These are phyloP conservation scores for Citropsis articulata DNA, from an alignment of 345 rosid species.

Conservation along the genomic window DNA sequence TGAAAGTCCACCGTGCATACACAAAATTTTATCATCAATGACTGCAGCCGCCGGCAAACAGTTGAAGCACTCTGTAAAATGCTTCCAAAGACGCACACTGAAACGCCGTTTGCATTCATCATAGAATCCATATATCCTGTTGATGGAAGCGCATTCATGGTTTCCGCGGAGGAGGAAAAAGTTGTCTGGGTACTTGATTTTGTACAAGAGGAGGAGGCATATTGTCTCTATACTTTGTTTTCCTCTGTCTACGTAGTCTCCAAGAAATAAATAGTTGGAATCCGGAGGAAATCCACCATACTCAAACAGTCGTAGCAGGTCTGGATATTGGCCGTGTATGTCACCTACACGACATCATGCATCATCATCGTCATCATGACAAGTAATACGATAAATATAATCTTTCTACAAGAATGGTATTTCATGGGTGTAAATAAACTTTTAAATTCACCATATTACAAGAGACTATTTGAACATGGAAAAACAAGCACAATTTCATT, in stretches of 20 bases:
- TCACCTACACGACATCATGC: slow-evolving; percentile 31
- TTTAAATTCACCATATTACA: neutral
- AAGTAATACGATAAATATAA: no score
- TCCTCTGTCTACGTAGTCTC: slow-evolving; percentile 57
- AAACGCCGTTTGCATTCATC: slow-evolving; percentile 57
- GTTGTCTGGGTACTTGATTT: slow-evolving; percentile 49
- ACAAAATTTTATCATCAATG: slow-evolving; percentile 39
- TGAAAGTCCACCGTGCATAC: slow-evolving; percentile 49
- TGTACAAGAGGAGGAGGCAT: slow-evolving; percentile 47
- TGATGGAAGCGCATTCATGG: slow-evolving; percentile 54
- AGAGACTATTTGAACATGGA: neutral
- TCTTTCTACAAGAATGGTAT: neutral
- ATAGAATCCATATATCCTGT: slow-evolving; percentile 53
- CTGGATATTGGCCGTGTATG: slow-evolving; percentile 47
- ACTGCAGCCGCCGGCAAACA: slow-evolving; percentile 48
- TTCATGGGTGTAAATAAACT: neutral
- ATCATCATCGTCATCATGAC: neutral
- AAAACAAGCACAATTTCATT: neutral
- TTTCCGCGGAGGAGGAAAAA: slow-evolving; percentile 52
- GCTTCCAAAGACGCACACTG: slow-evolving; percentile 52
- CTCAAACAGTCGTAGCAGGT: slow-evolving; percentile 44
- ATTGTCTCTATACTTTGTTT: slow-evolving; percentile 53
- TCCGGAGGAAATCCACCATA: slow-evolving; percentile 51
- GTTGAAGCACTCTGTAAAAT: slow-evolving; percentile 50
- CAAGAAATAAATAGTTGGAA: slow-evolving; percentile 44